Evolutionary conservation across 2,329 filamentous ascomycete genomes (phyloP), one percentile per base, ranked within the genome.

Genomic region (Aspergillus sp.): DNA sequence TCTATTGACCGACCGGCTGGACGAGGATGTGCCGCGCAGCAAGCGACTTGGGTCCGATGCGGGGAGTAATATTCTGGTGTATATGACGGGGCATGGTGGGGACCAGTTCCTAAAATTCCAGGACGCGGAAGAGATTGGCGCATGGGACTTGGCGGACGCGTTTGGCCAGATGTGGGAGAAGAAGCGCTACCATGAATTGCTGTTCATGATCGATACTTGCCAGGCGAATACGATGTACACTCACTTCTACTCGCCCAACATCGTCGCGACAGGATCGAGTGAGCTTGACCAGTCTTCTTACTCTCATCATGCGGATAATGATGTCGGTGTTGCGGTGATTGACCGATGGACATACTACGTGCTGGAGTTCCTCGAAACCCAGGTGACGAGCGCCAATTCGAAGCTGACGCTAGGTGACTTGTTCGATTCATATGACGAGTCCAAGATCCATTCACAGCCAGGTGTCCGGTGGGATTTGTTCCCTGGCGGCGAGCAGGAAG

Each of bases 111-210:
- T 98, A 50, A 98, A 98, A 68, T 98, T 98, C 63, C 93, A 98
- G 69, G 93, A 98, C 60, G 88, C 90, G 5, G 93, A 98, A 68
- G 93, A 98, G 71, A 97, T 98, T 56, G 90, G 89, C 48, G 90
- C 90, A 0, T 96, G 94, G 67, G 93, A 98, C 71, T 75, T 98
- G 49, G 93, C 94, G 4, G 89, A 98, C 69, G 93, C 93, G 0
- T 97, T 98, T 67, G 90, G 94, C 70, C 91, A 98, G 75, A 98
- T 98, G 93, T 96, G 90, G 88, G 93, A 98, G 78, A 98, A 98
- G 82, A 94, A 94, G 75, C 85, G 93, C 76, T 98, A 97, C 70
- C 88, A 97, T 67, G 93, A 98, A 71, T 84, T 98, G 58, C 81
- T 98, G 49, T 98, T 98, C 76, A 98, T 98, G 93, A 98, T 98